Evolutionary conservation across 179 eudicot genomes (phyloP), one percentile per base, ranked within the genome.

Genomic region (Silene vulgaris): DNA sequence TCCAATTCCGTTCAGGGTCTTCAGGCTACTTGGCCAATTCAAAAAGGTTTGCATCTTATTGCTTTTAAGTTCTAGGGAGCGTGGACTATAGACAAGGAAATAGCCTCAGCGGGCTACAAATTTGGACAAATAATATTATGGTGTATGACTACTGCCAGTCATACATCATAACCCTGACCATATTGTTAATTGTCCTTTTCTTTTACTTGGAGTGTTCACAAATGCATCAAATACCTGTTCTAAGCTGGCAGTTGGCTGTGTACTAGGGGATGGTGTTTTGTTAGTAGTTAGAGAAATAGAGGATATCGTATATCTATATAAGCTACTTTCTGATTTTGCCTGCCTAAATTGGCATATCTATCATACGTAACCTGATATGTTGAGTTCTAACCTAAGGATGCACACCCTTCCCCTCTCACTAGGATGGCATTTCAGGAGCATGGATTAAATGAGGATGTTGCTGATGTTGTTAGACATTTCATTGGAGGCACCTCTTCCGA

Each of bases 361-460:
- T 71, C 12, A 63, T 57, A 73, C 29, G n/a, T 40, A 14, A 32
- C 14, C 3, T 50, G 16, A 54, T 43, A 57, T 8, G 48, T 45
- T 43, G 26, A 71, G 40, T 68, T 40, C 54, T 72, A 57, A 72
- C 19, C 62, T 35, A 72, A 65, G 52, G 16, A 52, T 68, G 43
- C 43, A 17, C 57, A 26, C 8, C 62, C 66, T 16, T 35, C 23
- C 61, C 30, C 75, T 30, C 68, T 56, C 65, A 16, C 32, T 60
- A 95, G 99, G 95, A 85, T 84, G 91, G 89, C 85, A 75, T 83
- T 84, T 76, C 81, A 84, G 78, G 97, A 95, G 85, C 81, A 81
- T 85, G 96, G 85, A 69, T 66, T 84, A 29, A 75, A 79, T 77
- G 89, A 85, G 73, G 97, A 90, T 75, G 93, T 88, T 80, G 81